Evolutionary conservation across 176 grass and related monocot species (phyloP), one percentile per base, ranked within the genome.

Genomic region (Luzula sylvatica): DNA sequence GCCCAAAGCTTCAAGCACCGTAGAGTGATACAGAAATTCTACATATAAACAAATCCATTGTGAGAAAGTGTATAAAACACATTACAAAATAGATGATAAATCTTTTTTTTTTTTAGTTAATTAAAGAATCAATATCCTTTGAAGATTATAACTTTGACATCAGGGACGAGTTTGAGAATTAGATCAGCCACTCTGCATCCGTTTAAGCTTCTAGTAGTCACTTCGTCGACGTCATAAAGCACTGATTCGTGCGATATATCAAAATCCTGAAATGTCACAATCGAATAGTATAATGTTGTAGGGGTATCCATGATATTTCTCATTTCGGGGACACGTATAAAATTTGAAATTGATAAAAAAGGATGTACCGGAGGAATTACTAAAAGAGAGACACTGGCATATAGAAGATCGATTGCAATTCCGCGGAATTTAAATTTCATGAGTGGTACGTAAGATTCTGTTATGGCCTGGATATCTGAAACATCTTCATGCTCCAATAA

Each of bases 401-500:
- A 98, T 66, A 98, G 86, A 65, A 98, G 86, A 23, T 98, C 93
- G 46, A 98, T 92, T 12, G 93, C 90, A 74, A 99, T 99, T 75
- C 93, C 86, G 41, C 54, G 69, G 52, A 92, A 87, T 57, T 99
- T 99, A 32, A 99, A 92, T 77, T 75, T 99, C 86, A 99, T 83
- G 55, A 99, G 86, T 62, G 93, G 93, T 50, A 99, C 93, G 83
- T 99, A 85, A 20, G 93, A 85, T 66, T 87, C 86, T 53, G 93
- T 85, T 32, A 99, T 81, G 61, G 93, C 86, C 49, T 99, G 86
- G 13, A 99, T 51, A 63, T 99, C 78, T 25, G 78, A 75, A n/a
- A 99, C 82, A 55, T 92, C 82, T 40, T 81, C 82, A 11, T 69
- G 87, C 65, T 83, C 78, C 1, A 72, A 43, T 56, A 99, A 76